Conservation (phyloP, 768 basidiomycete genomes). For the Cystofilobasidium bisporidii region DNA sequence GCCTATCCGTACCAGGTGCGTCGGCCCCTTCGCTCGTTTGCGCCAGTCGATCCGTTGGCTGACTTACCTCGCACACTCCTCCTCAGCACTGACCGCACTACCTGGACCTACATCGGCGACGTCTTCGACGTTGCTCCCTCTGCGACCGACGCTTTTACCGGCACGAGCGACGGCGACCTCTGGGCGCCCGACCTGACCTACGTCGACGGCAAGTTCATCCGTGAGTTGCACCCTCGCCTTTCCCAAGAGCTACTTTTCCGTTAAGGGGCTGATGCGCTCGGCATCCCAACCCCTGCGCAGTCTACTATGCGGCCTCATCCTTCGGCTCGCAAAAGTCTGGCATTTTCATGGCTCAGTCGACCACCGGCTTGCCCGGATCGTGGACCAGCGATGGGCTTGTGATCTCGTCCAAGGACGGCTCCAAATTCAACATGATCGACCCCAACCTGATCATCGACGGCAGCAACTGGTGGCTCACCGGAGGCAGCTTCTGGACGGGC, state of each 20-base stretch:
- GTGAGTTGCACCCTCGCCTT: too few species aligned
- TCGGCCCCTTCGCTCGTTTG: too few species aligned
- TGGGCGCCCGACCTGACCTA: too few species aligned
- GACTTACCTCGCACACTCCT: too few species aligned
- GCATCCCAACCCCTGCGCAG: neutral
- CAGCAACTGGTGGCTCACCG: conserved; percentile 30
- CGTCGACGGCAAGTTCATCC: too few species aligned
- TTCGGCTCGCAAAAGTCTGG: neutral
- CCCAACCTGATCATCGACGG: conserved; percentile 31
- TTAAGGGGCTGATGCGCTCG: too few species aligned
- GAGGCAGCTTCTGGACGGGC: conserved; percentile 28
- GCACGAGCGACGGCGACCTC: too few species aligned
- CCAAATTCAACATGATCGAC: conserved; percentile 32
- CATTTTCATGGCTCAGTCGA: neutral
- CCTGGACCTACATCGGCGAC: neutral
- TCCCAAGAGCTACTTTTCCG: too few species aligned
- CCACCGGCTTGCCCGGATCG: neutral
- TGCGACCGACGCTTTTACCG: too few species aligned
- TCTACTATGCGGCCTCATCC: neutral
- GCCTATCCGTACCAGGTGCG: neutral
- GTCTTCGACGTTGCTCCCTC: neutral
- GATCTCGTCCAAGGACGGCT: conserved; percentile 29
- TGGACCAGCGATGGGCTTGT: conserved; percentile 35
- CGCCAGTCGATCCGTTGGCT: too few species aligned
- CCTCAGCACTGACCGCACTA: neutral